These are phyloP conservation scores for Chloris gayana DNA, from an alignment of 176 grass and related monocot genomes.

Conservation along the genomic window DNA sequence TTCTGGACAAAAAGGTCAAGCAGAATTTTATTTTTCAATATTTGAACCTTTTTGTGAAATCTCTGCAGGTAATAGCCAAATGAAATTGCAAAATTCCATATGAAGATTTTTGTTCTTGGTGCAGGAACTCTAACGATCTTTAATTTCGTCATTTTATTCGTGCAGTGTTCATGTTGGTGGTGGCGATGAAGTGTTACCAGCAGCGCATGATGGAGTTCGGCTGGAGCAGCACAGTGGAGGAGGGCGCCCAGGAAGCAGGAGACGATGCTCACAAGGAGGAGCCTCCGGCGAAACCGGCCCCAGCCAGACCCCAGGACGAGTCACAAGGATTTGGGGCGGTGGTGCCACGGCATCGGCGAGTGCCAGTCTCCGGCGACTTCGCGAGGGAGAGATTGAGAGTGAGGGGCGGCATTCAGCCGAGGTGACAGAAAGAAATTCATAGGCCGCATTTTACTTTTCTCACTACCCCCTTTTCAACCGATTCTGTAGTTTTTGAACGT, in stretches of 20 bases:
- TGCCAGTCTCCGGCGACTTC: conserved; percentile 32
- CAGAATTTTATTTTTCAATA: background rate
- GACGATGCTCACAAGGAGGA: conserved; percentile 14
- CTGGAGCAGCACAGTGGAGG: conserved; percentile 48
- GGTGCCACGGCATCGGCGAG: conserved; percentile 18
- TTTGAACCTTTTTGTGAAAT: background rate
- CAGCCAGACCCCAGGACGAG: background rate
- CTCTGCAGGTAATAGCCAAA: background rate
- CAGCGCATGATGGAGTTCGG: conserved; percentile 62
- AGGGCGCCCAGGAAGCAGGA: background rate
- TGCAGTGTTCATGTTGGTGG: conserved; percentile 86
- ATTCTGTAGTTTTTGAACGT: background rate
- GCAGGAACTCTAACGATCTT: background rate
- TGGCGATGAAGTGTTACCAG: conserved; percentile 86
- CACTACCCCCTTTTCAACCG: background rate
- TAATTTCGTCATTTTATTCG: background rate
- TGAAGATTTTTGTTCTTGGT: background rate
- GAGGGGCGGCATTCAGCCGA: conserved; percentile 54
- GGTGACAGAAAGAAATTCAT: conserved; percentile 6
- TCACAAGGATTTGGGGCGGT: background rate
- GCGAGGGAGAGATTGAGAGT: conserved; percentile 50
- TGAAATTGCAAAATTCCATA: background rate
- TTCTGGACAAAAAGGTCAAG: background rate
- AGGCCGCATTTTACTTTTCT: no score
- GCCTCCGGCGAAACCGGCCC: background rate